phyloP scores from a whole-genome alignment of 495 filamentous ascomycete genomes.

The Neurospora sp. region DNA sequence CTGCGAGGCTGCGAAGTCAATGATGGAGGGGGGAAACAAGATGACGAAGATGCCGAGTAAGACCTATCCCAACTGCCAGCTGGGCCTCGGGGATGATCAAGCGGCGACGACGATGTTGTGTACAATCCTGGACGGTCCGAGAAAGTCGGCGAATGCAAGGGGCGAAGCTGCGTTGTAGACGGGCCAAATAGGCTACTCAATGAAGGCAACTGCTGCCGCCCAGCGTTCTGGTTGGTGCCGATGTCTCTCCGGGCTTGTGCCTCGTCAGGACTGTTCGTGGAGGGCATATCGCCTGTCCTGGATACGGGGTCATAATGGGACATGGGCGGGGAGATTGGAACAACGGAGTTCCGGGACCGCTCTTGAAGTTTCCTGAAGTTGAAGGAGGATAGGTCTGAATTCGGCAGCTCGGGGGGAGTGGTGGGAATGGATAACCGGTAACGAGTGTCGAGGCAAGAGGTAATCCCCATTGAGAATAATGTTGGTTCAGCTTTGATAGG shows the following conservation, averaged over 20 bases:
- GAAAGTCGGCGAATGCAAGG: constrained; percentile 30
- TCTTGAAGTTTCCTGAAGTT: constrained; percentile 30
- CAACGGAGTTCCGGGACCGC: constrained; percentile 24
- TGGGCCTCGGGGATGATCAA: constrained; percentile 29
- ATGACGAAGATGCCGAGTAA: constrained; percentile 29
- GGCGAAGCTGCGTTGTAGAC: constrained; percentile 23
- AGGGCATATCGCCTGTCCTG: constrained; percentile 32
- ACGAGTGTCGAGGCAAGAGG: constrained; percentile 33
- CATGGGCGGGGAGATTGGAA: constrained; percentile 39
- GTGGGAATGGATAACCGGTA: constrained; percentile 31
- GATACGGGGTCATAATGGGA: constrained; percentile 40
- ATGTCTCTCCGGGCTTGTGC: constrained; percentile 23
- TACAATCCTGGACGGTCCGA: constrained; percentile 34
- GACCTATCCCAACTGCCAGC: constrained; percentile 13
- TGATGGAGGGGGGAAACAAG: constrained; percentile 32
- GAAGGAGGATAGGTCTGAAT: constrained; percentile 31
- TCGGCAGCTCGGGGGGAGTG: constrained; percentile 35
- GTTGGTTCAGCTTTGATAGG: constrained; percentile 4
- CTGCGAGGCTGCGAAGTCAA: constrained; percentile 29
- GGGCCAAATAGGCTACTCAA: constrained; percentile 45
- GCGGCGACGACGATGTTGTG: constrained; percentile 27
- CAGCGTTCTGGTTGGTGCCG: constrained; percentile 12
- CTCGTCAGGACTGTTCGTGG: constrained; percentile 25
- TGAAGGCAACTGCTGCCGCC: constrained; percentile 41
- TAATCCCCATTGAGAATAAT: constrained; percentile 40